Evolutionary conservation across 495 filamentous ascomycete species (phyloP), one percentile per base, ranked within the genome.

Genomic region (Aspergillus leporis): DNA sequence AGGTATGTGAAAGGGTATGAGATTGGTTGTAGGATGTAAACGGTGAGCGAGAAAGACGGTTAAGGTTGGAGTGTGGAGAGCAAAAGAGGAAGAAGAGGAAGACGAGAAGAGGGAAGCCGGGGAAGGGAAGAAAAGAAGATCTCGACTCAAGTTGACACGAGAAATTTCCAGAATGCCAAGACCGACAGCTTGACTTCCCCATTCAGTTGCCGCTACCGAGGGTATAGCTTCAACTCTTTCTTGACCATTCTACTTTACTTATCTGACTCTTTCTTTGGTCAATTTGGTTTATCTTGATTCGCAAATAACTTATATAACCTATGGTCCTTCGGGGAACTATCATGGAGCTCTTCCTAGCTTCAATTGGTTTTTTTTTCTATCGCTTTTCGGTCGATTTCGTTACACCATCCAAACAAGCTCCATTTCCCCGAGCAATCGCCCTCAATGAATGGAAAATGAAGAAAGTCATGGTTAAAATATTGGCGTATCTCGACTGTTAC

Each of bases 111-210:
- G 71, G 66, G 66, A 59, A 46, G 53, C 59, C 50, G 62, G 62
- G 67, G 61, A 53, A 60, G 51, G 63, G 67, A 69, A 66, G 66
- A 61, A 62, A 72, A 56, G 66, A 70, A 73, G 73, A 73, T 71
- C 70, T 68, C 67, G 70, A 66, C 64, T 73, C 62, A 58, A 22
- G 19, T 48, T 22, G 43, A 58, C 55, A 66, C 68, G 75, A 79
- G 77, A 80, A 80, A 78, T 80, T 80, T 80, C 77, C 77, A 80
- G 77, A 80, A 80, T 80, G 77, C 77, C 77, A 80, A 80, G 77
- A 74, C 77, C 66, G 55, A 51, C 55, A 68, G 63, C 64, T 70
- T 60, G 50, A 61, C 55, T 58, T 51, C 38, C 38, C 38, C 14
- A 41, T 41, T 6, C 9, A 18, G 16, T 41, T 38, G 49, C 55